Base-by-base conservation (phyloP, 768 basidiomycete species). In the Suillus subaureus region DNA sequence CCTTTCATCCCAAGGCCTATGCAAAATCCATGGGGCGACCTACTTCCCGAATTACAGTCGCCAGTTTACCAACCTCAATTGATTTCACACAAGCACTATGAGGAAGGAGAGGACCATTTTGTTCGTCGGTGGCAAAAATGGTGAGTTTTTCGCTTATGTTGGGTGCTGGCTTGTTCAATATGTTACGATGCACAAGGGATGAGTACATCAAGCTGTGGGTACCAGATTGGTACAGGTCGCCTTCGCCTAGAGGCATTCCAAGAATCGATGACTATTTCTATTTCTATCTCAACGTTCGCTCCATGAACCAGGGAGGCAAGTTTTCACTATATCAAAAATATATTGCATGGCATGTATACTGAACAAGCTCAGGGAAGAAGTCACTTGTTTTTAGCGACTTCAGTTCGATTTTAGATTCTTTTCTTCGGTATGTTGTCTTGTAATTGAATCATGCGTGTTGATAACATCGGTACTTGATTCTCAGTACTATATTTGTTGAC, bases 301-400 rank as follows among this genome's bases (percentile, higher is more conserved):
- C 58, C 40, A 39, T 13, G 39, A 42, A 2, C 26, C 18, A 21
- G 3, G 26, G 6, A 42, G 39, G 58, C 35, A 31, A 42, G 40
- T 42, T 16, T 40, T 60, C 21, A 11, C 8, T 21, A 43, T 31
- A 21, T 23, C 5, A 39, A 18, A 23, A 18, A 40, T 12, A 40
- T 21, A 28, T 42, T 28, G 18, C 6, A 42, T 21, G 6, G 57
- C 40, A 31, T 21, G 28, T 40, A 18, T 26, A 26, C 23, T 60
- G 39, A 42, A 21, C 16, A 12, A 23, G 12, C 26, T 60, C 28
- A 60, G 58, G 28, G 18, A 42, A 12, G 7, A 4, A 6, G 21
- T 60, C 40, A 21, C 58, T 42, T 21, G 58, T 60, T 60, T 60
- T 60, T 26, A 60, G 40, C 18, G 58, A 60, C 58, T 60, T 60